Evolutionary conservation across 306 rosid genomes (phyloP), one percentile per base, ranked within the genome.

Genomic region (Cajanus cajan): DNA sequence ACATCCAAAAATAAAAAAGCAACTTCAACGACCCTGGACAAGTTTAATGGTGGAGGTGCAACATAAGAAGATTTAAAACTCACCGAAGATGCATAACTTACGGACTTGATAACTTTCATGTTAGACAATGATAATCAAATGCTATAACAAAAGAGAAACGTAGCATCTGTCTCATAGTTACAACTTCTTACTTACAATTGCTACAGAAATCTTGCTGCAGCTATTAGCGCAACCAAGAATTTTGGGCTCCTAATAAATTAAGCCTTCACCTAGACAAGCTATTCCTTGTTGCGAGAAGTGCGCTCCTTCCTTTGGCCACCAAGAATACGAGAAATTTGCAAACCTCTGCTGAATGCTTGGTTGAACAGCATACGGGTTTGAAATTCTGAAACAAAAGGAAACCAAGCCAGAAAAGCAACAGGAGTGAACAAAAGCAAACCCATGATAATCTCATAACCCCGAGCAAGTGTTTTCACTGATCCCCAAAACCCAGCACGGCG

Each of bases 351-450:
- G 79, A 86, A 80, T 5, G 89, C 89, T 83, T 83, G 89, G 76
- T 86, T 83, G 83, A 83, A 86, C 73, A 86, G 84, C 71, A 86
- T 74, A 36, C 90, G 87, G 13, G 90, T 86, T 81, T 86, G 90
- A 68, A 86, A 83, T 54, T 86, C 90, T 28, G 90, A 86, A 70
- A 83, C 87, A 64, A 86, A 86, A 11, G 90, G 87, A 62, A 86
- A 86, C 90, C 90, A 86, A 19, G 90, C 85, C 72, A 86, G 79
- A 62, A 86, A 81, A 48, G 90, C 84, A 68, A 74, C 83, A 25
- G 87, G 90, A 43, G 85, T 83, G 82, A 86, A 81, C 80, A 86
- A 50, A n/a, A 86, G 85, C 78, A 86, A 80, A 50, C 90, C 90
- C 90, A 86, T 86, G 28, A 80, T 63, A 45, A 71, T 80, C 77